Evolutionary conservation across 2,329 filamentous ascomycete species (phyloP), one percentile per base, ranked within the genome.

Genomic region (Cercospora sp.): DNA sequence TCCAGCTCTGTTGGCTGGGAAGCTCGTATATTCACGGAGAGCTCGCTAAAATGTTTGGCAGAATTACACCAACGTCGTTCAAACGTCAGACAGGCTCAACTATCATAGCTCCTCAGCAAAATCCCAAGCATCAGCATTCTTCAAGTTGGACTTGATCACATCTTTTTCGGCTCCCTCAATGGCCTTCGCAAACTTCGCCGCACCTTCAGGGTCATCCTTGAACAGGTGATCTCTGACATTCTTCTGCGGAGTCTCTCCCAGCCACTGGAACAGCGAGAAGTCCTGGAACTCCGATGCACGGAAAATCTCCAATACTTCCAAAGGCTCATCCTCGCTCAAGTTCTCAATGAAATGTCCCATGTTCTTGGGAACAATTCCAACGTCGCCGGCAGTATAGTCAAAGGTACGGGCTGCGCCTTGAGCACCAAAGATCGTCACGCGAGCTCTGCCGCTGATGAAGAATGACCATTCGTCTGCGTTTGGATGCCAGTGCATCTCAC

Each of bases 291-390:
- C 84, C 71, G 91, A 87, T 60, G 69, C 64, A 4, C 74, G 67
- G 80, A 94, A 91, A 16, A 94, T 88, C 79, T 94, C 91, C 10
- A 94, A 81, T 78, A 93, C 90, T 76, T 92, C 88, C 2, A 94
- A 80, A 18, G 90, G 87, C 77, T 93, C 90, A 60, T 91, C 87
- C n/a, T 90, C 89, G 49, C 82, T 84, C 5, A 92, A 87, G 74
- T 93, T 93, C 83, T 94, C 91, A 64, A 94, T 90, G 76, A 92
- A 94, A 76, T 94, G 91, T 3, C 90, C 91, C 85, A 91, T 92
- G 76, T 91, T 92, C 75, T 78, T 84, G 0, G 91, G 91, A 5
- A 94, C 90, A 70, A 93, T 91, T 13, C 89, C 91, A 0, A 93
- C 90, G 73, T 94, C 91, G 1, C 91, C 91, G 1, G 90, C 85